Base-by-base conservation (phyloP, 768 basidiomycete species). In the Mycena vulgaris region DNA sequence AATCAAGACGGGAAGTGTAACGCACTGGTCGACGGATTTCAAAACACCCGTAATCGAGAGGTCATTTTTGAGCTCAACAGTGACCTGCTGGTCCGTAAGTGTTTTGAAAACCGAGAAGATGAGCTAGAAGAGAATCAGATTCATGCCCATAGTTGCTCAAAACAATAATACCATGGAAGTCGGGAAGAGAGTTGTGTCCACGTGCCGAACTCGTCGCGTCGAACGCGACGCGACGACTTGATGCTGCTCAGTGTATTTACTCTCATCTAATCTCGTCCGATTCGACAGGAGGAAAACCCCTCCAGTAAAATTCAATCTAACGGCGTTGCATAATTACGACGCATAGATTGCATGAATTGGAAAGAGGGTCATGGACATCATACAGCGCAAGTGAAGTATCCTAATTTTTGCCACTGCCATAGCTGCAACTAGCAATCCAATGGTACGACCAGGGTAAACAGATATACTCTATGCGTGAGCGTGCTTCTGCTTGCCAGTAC, bases 31-130 rank as follows among this genome's bases (percentile, higher is more conserved):
- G 59, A 99, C 97, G 35, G 96, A 98, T 88, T 98, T 98, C 75
- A 99, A 83, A 30, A 94, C 92, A 1, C 97, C 97, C 13, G 94
- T 95, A 80, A 99, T 98, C 23, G 94, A 96, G 62, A 99, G 90
- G 82, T 99, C 98, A 83, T 99, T 99, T 85, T 99, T 99, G 77
- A 99, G 91, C 80, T 98, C 96, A 73, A 98, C 97, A 6, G 95
- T 96, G 76, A 99, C 97, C 77, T 92, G 90, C 78, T 99, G 97
- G 83, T 98, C 96, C 13, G 97, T 98, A 35, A 99, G 90, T 11
- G 98, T 99, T 84, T 99, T 99, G 92, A 99, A 99, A 30, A 99
- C 97, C 51, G 97, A 98, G 85, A 95, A 96, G 74, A 95, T 97
- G 75, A 97, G 92, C 96, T 94, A 71, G 37, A 74, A 42, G 45